phyloP scores from a whole-genome alignment of 2,329 filamentous ascomycete species.

The Monosporascus ibericus region DNA sequence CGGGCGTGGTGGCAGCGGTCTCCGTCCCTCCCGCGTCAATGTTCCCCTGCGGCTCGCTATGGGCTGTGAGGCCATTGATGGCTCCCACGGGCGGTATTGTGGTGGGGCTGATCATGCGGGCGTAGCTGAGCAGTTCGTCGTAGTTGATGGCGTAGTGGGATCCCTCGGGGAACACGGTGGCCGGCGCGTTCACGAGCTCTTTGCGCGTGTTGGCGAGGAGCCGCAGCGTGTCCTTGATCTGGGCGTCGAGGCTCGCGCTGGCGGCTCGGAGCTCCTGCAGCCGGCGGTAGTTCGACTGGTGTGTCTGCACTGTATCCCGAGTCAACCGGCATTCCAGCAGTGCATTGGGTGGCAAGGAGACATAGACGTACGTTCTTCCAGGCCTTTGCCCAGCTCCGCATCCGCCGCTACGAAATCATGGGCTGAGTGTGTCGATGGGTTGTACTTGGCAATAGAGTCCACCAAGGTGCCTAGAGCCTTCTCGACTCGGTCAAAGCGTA shows the following conservation, averaged over 20 bases:
- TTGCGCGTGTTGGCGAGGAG: conserved; percentile 67
- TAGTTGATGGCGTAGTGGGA: conserved; percentile 57
- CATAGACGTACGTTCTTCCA: conserved; percentile 54
- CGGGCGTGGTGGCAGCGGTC: conserved; percentile 4
- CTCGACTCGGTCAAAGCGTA: conserved; percentile 60
- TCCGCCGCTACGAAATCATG: conserved; percentile 67
- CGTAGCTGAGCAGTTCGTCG: conserved; percentile 69
- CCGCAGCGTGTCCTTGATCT: conserved; percentile 65
- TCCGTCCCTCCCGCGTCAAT: conserved; percentile 17
- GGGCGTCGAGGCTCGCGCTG: conserved; percentile 59
- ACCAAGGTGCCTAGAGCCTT: conserved; percentile 63
- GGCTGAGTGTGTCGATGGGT: conserved; percentile 63
- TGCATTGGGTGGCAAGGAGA: background rate
- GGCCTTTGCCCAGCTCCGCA: conserved; percentile 56
- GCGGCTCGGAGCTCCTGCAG: conserved; percentile 64
- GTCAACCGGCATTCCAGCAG: conserved; percentile 2
- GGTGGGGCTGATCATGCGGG: conserved; percentile 72
- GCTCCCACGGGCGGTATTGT: conserved; percentile 63
- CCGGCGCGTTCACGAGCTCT: conserved; percentile 60
- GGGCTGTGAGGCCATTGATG: conserved; percentile 32
- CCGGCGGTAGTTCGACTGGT: conserved; percentile 68
- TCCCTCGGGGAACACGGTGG: conserved; percentile 47
- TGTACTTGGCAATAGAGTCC: conserved; percentile 77
- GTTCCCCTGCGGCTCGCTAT: conserved; percentile 19
- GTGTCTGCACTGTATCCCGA: conserved; percentile 51